Percentiles rank a stretch among this genome's conserved stretches.
Conservation (phyloP, 148 eudicot species). For the Linanthus parryae region DNA sequence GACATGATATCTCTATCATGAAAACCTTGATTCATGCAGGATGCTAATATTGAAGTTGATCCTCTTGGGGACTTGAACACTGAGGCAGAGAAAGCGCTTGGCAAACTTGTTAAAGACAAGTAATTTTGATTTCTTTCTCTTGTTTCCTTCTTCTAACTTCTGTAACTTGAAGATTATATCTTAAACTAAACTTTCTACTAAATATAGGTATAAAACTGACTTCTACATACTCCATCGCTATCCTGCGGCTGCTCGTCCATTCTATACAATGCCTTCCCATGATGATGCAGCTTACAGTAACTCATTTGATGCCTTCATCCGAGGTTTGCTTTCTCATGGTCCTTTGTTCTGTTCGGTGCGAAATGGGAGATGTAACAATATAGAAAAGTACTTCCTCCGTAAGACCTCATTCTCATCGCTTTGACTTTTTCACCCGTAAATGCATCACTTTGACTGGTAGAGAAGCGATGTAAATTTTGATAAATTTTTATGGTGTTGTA, state of each 20-base stretch:
- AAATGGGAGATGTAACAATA: too few relatives aligned
- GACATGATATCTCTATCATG: conserved; percentile 1
- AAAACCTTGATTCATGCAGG: conserved; percentile 34
- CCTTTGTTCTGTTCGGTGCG: too few relatives aligned
- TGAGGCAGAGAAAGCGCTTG: conserved; percentile 69
- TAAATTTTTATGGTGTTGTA: too few relatives aligned
- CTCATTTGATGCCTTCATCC: conserved; percentile 87
- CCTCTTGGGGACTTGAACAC: conserved; percentile 83
- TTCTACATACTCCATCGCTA: conserved; percentile 87
- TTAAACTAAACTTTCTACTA: conserved; percentile 10
- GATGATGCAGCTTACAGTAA: conserved; percentile 64
- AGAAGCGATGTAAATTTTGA: too few relatives aligned
- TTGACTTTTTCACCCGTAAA: too few relatives aligned
- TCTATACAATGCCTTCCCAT: conserved; percentile 84
- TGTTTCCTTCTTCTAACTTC: neutral
- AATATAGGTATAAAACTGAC: conserved; percentile 71
- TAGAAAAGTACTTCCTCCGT: too few relatives aligned
- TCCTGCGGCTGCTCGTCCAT: conserved; percentile 78
- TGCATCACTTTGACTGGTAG: too few relatives aligned
- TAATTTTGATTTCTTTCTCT: conserved; percentile 15
- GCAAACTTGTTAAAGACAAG: conserved; percentile 75
- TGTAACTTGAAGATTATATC: neutral
- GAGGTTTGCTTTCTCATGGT: conserved; percentile 52
- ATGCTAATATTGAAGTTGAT: conserved; percentile 78
- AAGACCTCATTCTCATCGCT: too few relatives aligned